Percentiles rank a stretch among this genome's conserved stretches.
phyloP scores from a whole-genome alignment of 805 yeast species.

The Spathaspora arborariae region DNA sequence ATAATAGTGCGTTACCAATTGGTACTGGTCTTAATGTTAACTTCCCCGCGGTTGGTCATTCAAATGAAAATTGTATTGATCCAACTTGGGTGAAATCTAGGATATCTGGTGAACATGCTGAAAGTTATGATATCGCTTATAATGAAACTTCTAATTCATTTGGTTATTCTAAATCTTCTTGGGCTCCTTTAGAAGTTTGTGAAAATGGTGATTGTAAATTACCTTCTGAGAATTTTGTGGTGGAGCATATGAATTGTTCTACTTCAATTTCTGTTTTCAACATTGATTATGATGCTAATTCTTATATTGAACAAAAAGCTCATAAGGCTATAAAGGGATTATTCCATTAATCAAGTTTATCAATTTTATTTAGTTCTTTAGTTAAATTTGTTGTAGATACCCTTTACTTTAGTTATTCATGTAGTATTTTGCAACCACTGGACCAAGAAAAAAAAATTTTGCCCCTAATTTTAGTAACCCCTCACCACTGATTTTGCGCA shows the following conservation, averaged over 20 bases:
- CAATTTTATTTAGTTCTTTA: not conserved
- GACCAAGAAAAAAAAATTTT: not conserved
- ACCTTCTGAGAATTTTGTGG: slow-evolving; percentile 38
- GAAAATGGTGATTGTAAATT: slow-evolving; percentile 41
- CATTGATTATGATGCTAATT: slow-evolving; percentile 3
- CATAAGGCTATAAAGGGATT: not conserved
- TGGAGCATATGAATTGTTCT: slow-evolving; percentile 33
- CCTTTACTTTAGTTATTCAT: too few relatives aligned
- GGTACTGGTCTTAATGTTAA: slow-evolving; percentile 48
- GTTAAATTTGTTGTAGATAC: not conserved
- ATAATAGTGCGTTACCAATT: slow-evolving; percentile 41
- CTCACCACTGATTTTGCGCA: too few relatives aligned
- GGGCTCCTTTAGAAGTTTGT: slow-evolving; percentile 23
- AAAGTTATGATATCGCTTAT: slow-evolving; percentile 29
- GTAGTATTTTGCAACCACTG: not conserved
- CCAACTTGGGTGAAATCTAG: slow-evolving; percentile 46
- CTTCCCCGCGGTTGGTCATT: slow-evolving; percentile 42
- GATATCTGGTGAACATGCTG: slow-evolving; percentile 39
- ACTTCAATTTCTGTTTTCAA: slow-evolving; percentile 42
- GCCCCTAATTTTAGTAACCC: too few relatives aligned
- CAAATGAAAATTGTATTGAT: slow-evolving; percentile 37
- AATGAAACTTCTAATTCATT: slow-evolving; percentile 36
- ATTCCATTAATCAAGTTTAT: not conserved
- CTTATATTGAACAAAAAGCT: not conserved
- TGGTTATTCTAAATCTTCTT: slow-evolving; percentile 10